Evolutionary conservation across 2,329 filamentous ascomycete species (phyloP), one percentile per base, ranked within the genome.

Genomic region (Trichoderma cornu-damae): DNA sequence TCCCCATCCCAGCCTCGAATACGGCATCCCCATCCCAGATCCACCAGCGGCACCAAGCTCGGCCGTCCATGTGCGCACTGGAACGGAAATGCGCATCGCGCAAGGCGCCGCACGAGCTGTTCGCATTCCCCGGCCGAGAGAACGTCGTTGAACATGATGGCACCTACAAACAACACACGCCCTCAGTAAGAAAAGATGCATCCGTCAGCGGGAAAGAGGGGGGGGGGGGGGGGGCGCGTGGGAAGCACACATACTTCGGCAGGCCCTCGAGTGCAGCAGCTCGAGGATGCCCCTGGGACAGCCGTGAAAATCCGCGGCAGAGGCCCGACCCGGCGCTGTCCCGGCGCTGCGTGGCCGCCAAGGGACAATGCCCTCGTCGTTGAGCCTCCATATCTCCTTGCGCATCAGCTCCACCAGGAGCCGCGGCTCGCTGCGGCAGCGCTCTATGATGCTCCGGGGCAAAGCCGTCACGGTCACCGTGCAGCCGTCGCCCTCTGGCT

Each of bases 61-160:
- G 84, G 84, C 53, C 85, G 77, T 0, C 90, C 90, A 74, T 95
- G 90, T 1, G 90, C 90, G 70, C 90, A 95, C 67, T 90, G 86
- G 62, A 94, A 94, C 0, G 90, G 89, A 61, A 93, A 89, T 0
- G 76, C 77, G 62, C 87, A 91, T 0, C 65, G 67, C 0, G 80
- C 78, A n/a, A 94, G 72, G 3, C 76, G 76, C 1, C 55, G 60
- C 0, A 93, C 68, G 32, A 94, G 69, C 0, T 69, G 67, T 8
- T 72, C 63, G 63, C 89, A 93, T 61, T 90, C 78, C 0, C 76
- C 70, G 0, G 68, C 61, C 0, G 76, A 77, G 6, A 94, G 72
- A 5, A 73, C 67, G 65, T 95, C 90, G 63, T 93, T 93, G 72
- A 95, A 95, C 88, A 92, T 93, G 68, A 94, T 85, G 2, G 90